Evolutionary conservation across 805 yeast genomes (phyloP).

Genomic region (Starmerella floricola): DNA sequence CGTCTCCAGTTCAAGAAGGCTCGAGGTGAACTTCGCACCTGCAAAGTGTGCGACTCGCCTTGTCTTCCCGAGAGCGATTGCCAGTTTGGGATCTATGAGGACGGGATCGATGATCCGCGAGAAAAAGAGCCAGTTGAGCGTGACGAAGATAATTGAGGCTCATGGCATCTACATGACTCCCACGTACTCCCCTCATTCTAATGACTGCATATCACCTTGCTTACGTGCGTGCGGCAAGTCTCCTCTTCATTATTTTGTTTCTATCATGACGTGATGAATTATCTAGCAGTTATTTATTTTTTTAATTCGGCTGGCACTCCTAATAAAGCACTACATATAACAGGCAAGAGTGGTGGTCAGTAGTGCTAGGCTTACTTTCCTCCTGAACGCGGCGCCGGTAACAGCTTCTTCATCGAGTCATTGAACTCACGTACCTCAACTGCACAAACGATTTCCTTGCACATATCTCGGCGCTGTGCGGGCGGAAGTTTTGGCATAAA

Average conservation of each 20-base stretch:
- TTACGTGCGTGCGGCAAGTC: too few relatives aligned
- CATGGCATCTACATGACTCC: too few relatives aligned
- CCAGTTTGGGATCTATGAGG: constrained; percentile 89
- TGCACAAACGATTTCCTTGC: constrained; percentile 70
- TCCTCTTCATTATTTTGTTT: too few relatives aligned
- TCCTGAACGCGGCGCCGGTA: constrained; percentile 15
- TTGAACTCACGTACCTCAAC: constrained; percentile 56
- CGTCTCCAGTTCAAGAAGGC: constrained; percentile 84
- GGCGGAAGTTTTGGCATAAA: constrained; percentile 59
- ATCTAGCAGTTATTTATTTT: too few relatives aligned
- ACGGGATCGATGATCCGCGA: constrained; percentile 92
- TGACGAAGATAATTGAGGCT: neutral
- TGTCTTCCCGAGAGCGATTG: constrained; percentile 93
- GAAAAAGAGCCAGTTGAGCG: constrained; percentile 40
- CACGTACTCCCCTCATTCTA: too few relatives aligned
- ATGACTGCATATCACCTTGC: too few relatives aligned
- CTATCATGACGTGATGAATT: too few relatives aligned
- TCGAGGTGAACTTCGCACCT: constrained; percentile 79
- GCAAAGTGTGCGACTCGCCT: constrained; percentile 92
- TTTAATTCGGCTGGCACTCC: too few relatives aligned
- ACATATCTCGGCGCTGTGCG: constrained; percentile 47
- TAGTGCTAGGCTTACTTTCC: neutral
- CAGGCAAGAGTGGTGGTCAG: neutral
- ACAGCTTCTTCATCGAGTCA: constrained; percentile 26
- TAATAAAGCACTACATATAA: neutral